phyloP scores from a whole-genome alignment of 352 stramenopile species.

The Blastocystis hominis region DNA sequence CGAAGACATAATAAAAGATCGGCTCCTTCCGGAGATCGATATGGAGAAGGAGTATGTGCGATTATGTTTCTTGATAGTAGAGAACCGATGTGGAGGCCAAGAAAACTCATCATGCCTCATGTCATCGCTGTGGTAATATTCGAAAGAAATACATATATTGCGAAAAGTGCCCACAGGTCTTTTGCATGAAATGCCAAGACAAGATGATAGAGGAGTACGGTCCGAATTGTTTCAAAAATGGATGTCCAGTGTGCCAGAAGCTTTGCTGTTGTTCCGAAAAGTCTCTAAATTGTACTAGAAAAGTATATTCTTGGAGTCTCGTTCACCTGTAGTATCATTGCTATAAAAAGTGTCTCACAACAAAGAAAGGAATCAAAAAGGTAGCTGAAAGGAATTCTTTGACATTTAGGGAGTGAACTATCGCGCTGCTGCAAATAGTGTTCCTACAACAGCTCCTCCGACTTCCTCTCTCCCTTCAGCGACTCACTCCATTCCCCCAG shows the following conservation, averaged over 20 bases:
- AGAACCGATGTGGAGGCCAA: neutral
- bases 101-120: slow-evolving; percentile 14
- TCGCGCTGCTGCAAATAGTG: neutral
- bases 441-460: neutral
- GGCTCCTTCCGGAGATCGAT: neutral
- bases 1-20: neutral
- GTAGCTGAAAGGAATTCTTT: neutral
- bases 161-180: slow-evolving; percentile 16
- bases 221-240: slow-evolving; percentile 12
- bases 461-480: neutral
- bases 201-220: slow-evolving; percentile 48
- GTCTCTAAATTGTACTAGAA: slow-evolving; percentile 10
- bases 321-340: slow-evolving; percentile 26
- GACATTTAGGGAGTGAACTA: neutral
- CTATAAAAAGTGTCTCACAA: slow-evolving; percentile 49
- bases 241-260: slow-evolving; percentile 42
- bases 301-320: neutral
- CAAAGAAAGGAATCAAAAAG: slow-evolving; percentile 32
- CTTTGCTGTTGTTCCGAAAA: slow-evolving; percentile 46
- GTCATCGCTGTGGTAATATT: slow-evolving; percentile 41
- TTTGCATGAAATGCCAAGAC: slow-evolving; percentile 41
- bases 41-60: neutral
- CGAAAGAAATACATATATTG: slow-evolving; percentile 16
- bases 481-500: neutral
- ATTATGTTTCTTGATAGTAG: neutral